phyloP scores from a whole-genome alignment of 306 rosid species.

The Trifolium repens region DNA sequence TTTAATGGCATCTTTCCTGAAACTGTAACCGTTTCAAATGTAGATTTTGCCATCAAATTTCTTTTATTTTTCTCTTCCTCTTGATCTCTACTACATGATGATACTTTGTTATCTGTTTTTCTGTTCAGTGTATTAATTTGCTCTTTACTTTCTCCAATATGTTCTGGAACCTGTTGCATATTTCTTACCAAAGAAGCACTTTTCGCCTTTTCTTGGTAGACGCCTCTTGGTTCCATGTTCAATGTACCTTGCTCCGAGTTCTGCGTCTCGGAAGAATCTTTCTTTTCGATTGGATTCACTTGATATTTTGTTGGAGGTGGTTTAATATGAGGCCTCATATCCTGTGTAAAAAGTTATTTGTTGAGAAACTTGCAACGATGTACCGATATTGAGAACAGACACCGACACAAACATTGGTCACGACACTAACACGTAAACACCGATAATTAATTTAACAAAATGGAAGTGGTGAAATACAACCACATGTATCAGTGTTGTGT shows the following conservation, averaged over 20 bases:
- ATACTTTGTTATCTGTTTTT: conserved; percentile 35
- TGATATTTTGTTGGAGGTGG: conserved; percentile 51
- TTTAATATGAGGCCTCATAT: conserved; percentile 57
- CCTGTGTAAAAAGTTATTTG: conserved; percentile 54
- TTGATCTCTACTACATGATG: conserved; percentile 29
- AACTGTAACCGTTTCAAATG: conserved; percentile 36
- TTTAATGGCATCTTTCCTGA: conserved; percentile 39
- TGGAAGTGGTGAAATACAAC: too few relatives aligned
- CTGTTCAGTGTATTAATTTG: conserved; percentile 19
- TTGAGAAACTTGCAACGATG: conserved; percentile 23
- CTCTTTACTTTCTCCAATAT: not conserved
- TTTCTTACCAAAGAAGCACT: conserved; percentile 34
- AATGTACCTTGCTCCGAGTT: conserved; percentile 33
- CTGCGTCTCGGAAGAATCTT: conserved; percentile 35
- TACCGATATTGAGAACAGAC: not conserved
- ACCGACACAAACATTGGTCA: too few relatives aligned
- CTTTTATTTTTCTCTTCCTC: conserved; percentile 45
- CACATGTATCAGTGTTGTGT: too few relatives aligned
- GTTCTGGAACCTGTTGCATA: not conserved
- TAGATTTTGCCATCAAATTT: conserved; percentile 37
- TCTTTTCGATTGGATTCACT: conserved; percentile 37
- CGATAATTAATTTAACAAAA: too few relatives aligned
- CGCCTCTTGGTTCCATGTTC: conserved; percentile 24
- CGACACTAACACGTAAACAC: too few relatives aligned
- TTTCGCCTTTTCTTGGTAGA: conserved; percentile 25